phyloP scores from a whole-genome alignment of 2,329 filamentous ascomycete genomes.

The Teratosphaeria pseudoeucalypti region DNA sequence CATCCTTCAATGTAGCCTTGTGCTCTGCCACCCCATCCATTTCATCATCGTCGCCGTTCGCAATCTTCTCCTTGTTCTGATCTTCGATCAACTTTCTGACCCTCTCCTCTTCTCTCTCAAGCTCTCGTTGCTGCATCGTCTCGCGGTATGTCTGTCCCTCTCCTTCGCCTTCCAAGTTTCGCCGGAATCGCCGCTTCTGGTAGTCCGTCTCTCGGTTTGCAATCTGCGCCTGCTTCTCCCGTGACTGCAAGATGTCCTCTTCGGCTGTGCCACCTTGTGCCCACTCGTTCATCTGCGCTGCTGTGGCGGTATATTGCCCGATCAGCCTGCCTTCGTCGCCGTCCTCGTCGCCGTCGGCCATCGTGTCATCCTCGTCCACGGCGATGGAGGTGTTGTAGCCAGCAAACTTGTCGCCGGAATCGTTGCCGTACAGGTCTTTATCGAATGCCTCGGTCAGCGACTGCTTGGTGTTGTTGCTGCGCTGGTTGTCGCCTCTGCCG shows the following conservation, averaged over 20 bases:
- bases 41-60: conserved; percentile 63
- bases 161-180: conserved; percentile 60
- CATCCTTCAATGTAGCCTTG: conserved; percentile 58
- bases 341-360: conserved; percentile 59
- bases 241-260: conserved; percentile 77
- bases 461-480: conserved; percentile 75
- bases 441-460: conserved; percentile 86
- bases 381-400: conserved; percentile 89
- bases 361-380: conserved; percentile 66
- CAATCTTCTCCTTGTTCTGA: conserved; percentile 52
- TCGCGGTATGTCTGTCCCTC: conserved; percentile 79
- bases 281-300: conserved; percentile 88
- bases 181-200: conserved; percentile 88
- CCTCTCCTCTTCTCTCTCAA: conserved; percentile 88
- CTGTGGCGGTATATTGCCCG: conserved; percentile 91
- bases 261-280: conserved; percentile 80
- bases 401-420: conserved; percentile 64
- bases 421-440: conserved; percentile 72
- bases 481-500: conserved; percentile 65
- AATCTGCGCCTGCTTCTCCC: conserved; percentile 85
- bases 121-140: conserved; percentile 78
- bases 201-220: conserved; percentile 92
- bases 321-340: conserved; percentile 61
- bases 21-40: conserved; percentile 49
- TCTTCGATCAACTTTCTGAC: conserved; percentile 72